Conservation (phyloP, 345 rosid species). For the Aquilaria sinensis region DNA sequence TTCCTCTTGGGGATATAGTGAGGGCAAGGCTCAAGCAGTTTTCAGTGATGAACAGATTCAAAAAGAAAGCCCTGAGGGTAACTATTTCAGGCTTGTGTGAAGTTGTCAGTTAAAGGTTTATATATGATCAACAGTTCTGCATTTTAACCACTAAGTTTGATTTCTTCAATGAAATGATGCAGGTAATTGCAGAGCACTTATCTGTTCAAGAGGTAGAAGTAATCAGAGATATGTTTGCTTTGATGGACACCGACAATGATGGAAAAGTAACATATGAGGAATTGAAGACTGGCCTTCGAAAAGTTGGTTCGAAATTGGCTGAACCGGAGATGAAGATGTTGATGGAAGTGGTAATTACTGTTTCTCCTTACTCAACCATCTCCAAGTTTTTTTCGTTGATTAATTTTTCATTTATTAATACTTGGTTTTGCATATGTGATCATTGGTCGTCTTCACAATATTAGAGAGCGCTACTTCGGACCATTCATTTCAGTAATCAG, state of each 20-base stretch:
- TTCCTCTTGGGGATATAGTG: constrained; percentile 91
- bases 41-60: constrained; percentile 92
- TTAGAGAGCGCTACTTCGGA: no score
- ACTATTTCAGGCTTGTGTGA: constrained; percentile 18
- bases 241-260: constrained; percentile 88
- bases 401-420: background rate
- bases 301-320: constrained; percentile 83
- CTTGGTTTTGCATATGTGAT: no score
- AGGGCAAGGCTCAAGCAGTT: constrained; percentile 93
- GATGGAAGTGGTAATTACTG: constrained; percentile 80
- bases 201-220: constrained; percentile 84
- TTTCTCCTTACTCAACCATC: background rate
- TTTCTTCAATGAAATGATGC: constrained; percentile 22
- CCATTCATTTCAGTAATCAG: no score
- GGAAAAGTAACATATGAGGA: constrained; percentile 82
- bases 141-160: background rate
- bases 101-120: constrained; percentile 3
- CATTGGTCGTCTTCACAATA: no score
- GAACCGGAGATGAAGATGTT: constrained; percentile 96
- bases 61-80: constrained; percentile 90
- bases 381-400: constrained; percentile 3
- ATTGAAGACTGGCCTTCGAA: constrained; percentile 82
- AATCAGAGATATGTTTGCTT: constrained; percentile 78
- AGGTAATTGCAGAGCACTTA: constrained; percentile 96
- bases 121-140: background rate